Conservation (phyloP, 768 basidiomycete species). For the Sistotremastrum niveocremeum region DNA sequence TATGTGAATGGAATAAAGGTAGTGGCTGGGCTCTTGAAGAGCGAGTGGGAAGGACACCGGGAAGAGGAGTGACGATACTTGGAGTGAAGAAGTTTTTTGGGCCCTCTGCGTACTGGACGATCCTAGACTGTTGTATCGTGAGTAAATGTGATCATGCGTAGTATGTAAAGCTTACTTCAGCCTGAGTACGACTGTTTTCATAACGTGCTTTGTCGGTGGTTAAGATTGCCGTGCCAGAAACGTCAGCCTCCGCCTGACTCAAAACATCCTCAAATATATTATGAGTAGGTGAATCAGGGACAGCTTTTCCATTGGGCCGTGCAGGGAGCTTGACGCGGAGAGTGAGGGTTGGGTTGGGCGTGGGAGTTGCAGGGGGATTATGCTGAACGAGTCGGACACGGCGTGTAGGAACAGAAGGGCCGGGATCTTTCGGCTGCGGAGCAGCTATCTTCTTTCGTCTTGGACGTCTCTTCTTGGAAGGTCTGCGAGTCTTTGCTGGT, state of each 20-base stretch:
- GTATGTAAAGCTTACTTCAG: slow-evolving; percentile 45
- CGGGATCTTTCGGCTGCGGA: too few species aligned
- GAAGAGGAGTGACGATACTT: slow-evolving; percentile 15
- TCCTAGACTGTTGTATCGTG: slow-evolving; percentile 28
- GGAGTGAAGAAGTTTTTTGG: slow-evolving; percentile 19
- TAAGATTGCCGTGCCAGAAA: slow-evolving; percentile 48
- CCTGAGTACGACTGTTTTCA: slow-evolving; percentile 53
- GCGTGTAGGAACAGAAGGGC: too few species aligned
- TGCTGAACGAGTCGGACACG: neutral
- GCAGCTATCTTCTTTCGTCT: too few species aligned
- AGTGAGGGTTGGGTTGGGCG: slow-evolving; percentile 16
- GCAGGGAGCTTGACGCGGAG: slow-evolving; percentile 39
- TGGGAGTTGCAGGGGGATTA: slow-evolving; percentile 3
- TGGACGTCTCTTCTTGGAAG: too few species aligned
- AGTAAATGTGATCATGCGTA: slow-evolving; percentile 5
- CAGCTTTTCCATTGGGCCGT: slow-evolving; percentile 47
- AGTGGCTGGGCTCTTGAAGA: slow-evolving; percentile 41
- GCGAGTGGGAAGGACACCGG: slow-evolving; percentile 42
- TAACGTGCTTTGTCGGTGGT: slow-evolving; percentile 54
- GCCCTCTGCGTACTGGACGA: slow-evolving; percentile 17
- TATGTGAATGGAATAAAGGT: slow-evolving; percentile 12
- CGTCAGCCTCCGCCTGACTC: slow-evolving; percentile 53
- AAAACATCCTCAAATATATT: slow-evolving; percentile 83
- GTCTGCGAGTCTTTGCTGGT: too few species aligned
- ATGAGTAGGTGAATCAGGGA: slow-evolving; percentile 36